Evolutionary conservation across 495 filamentous ascomycete species (phyloP).

Genomic region (Symbiotaphrina buchneri): DNA sequence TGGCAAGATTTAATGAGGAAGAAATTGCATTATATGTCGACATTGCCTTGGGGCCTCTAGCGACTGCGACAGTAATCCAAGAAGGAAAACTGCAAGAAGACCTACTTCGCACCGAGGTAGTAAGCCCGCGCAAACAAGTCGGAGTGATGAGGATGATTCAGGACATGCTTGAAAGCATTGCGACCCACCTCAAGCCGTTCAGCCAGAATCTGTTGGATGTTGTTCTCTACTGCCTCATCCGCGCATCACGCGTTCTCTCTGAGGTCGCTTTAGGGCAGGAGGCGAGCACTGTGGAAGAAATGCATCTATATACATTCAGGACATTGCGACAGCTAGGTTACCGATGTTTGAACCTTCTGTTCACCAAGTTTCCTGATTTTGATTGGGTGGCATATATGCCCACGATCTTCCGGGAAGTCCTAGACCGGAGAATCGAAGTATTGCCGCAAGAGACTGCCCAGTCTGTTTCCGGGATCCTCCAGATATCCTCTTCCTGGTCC

Average conservation of each 20-base stretch:
- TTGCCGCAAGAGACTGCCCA: constrained; percentile 77
- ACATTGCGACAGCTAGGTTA: constrained; percentile 49
- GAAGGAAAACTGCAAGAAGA: constrained; percentile 23
- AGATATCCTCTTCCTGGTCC: constrained; percentile 63
- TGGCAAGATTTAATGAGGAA: constrained; percentile 33
- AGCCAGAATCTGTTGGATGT: constrained; percentile 42
- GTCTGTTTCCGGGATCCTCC: constrained; percentile 60
- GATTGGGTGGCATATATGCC: constrained; percentile 50
- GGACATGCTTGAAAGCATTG: constrained; percentile 65
- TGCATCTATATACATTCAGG: constrained; percentile 34
- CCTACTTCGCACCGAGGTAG: constrained; percentile 24
- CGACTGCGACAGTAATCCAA: constrained; percentile 28
- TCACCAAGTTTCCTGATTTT: constrained; percentile 38
- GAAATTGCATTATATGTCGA: constrained; percentile 60
- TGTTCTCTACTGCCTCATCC: constrained; percentile 54
- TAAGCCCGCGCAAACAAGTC: constrained; percentile 54
- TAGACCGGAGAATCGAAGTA: constrained; percentile 55
- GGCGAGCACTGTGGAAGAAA: constrained; percentile 7
- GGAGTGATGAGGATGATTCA: constrained; percentile 81
- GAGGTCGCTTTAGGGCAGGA: constrained; percentile 24
- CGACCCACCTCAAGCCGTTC: constrained; percentile 38
- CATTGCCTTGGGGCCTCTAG: constrained; percentile 56
- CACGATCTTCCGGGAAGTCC: constrained; percentile 45
- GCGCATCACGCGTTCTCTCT: constrained; percentile 30
- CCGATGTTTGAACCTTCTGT: constrained; percentile 58